These are phyloP conservation scores for Chamaenerion angustifolium DNA, from an alignment of 345 rosid species.

Conservation along the genomic window DNA sequence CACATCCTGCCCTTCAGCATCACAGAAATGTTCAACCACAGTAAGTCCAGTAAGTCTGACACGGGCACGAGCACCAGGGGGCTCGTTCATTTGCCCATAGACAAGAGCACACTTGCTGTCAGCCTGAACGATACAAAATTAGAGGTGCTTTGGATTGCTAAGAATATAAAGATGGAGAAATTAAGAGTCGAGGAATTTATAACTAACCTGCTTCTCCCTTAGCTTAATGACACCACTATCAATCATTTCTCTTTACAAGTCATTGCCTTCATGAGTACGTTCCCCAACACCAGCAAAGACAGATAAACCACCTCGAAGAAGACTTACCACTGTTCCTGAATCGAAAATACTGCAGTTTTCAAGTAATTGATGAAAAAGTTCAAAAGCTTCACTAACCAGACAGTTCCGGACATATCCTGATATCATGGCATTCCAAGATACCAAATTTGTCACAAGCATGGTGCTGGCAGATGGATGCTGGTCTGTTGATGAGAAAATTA, in stretches of 20 bases:
- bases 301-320: constrained; percentile 99
- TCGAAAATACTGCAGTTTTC: too few relatives aligned
- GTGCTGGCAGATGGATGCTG: too few relatives aligned
- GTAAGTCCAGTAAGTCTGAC: constrained; percentile 96
- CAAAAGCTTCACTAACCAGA: too few relatives aligned
- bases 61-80: too few relatives aligned
- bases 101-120: constrained; percentile 98
- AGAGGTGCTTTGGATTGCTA: neutral
- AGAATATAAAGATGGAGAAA: neutral
- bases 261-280: constrained; percentile 96
- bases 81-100: constrained; percentile 99
- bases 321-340: too few relatives aligned
- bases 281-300: constrained; percentile 99
- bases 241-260: too few relatives aligned
- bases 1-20: constrained; percentile 98
- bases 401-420: too few relatives aligned
- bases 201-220: constrained; percentile 64
- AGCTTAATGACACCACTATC: too few relatives aligned
- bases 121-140: constrained; percentile 23
- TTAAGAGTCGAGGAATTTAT: neutral
- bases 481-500: too few relatives aligned
- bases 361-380: too few relatives aligned
- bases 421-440: too few relatives aligned
- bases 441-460: too few relatives aligned
- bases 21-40: constrained; percentile 95